Conservation (phyloP, 257 asterid genomes). For the Echium plantagineum region DNA sequence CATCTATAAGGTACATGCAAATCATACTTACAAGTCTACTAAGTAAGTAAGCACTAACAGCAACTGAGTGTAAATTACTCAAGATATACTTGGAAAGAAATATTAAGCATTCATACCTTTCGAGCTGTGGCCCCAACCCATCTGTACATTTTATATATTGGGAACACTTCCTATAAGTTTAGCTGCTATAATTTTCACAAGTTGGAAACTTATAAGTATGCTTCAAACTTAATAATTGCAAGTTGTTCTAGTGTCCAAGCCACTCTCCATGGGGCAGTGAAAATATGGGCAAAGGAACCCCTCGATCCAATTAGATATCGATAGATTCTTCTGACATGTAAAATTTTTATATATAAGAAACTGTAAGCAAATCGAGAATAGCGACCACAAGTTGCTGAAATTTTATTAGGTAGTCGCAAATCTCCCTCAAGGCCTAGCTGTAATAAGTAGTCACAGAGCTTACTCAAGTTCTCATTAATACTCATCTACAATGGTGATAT, state of each 20-base stretch:
- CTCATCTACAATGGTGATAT: neutral
- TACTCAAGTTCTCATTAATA: neutral
- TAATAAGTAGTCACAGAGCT: neutral
- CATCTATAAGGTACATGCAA: too few species aligned
- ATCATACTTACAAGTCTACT: too few species aligned
- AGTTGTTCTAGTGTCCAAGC: neutral
- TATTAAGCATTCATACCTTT: neutral
- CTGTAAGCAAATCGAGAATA: neutral
- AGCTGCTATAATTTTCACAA: too few species aligned
- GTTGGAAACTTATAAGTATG: too few species aligned
- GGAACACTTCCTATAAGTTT: neutral
- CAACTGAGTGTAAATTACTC: neutral
- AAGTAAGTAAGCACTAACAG: neutral
- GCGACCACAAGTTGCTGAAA: neutral
- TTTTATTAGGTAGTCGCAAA: neutral
- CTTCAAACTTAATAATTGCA: neutral
- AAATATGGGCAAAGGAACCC: neutral
- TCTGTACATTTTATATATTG: neutral
- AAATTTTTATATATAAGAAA: neutral
- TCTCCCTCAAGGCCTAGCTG: too few species aligned
- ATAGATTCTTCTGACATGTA: neutral
- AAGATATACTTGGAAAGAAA: too few species aligned
- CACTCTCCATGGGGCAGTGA: too few species aligned
- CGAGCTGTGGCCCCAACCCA: neutral
- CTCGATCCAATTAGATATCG: neutral